Evolutionary conservation across 2,329 filamentous ascomycete species (phyloP).

Genomic region (Stemphylium vesicarium): DNA sequence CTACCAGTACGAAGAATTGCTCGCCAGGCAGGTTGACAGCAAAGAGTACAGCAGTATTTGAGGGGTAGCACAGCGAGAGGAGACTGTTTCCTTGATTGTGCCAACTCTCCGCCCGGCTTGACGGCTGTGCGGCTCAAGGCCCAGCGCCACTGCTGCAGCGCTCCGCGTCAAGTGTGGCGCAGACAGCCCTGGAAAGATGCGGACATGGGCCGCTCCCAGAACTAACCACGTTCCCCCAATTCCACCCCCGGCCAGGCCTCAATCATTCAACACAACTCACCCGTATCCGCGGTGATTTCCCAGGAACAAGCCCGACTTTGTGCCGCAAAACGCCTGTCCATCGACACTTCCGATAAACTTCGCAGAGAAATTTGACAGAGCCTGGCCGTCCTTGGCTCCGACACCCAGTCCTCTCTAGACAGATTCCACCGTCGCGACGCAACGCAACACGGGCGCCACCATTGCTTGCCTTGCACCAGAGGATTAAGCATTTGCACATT

Average conservation of each 20-base stretch:
- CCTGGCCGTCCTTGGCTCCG: background rate
- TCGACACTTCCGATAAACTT: background rate
- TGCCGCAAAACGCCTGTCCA: background rate
- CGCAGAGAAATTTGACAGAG: background rate
- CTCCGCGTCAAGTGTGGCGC: conserved; percentile 12
- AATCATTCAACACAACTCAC: conserved; percentile 1
- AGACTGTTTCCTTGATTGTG: background rate
- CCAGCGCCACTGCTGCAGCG: conserved; percentile 9
- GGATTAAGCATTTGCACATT: background rate
- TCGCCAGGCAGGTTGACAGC: background rate
- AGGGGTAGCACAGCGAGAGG: background rate
- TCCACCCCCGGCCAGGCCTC: conserved; percentile 5
- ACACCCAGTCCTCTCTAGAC: background rate
- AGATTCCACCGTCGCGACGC: conserved; percentile 1
- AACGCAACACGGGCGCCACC: background rate
- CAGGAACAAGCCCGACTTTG: background rate
- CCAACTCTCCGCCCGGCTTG: background rate
- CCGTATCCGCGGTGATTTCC: background rate
- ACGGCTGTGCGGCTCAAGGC: conserved; percentile 5
- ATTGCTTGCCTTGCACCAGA: background rate
- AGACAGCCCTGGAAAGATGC: background rate
- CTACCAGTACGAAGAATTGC: background rate
- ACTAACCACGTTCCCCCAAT: conserved; percentile 20
- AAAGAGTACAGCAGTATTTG: background rate
- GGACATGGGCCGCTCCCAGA: conserved; percentile 13